Base-by-base conservation (phyloP, 148 eudicot genomes). In the Camellia japonica region DNA sequence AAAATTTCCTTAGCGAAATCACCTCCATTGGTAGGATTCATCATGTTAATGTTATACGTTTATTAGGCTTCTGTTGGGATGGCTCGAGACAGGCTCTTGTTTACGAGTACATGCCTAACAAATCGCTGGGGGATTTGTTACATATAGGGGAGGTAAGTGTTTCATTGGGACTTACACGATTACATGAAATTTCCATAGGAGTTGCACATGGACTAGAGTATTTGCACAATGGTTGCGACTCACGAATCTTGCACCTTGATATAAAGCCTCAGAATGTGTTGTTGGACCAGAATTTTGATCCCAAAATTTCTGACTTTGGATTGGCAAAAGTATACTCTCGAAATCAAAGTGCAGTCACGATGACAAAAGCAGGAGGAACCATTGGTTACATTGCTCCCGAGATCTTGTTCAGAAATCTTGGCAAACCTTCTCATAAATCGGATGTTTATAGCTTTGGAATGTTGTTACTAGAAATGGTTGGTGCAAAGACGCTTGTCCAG, bases 391-490 rank as follows among this genome's bases (percentile, higher is more conserved):
- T 77, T n/a, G 79, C 79, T 47, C 79, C 79, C 4, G 79, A 77
- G 60, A 9, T 78, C 4, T 78, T 78, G 64, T 2, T 66, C 64
- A 78, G 73, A 78, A 68, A 78, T 78, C n/a, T 78, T 14, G 80
- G 80, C 6, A 68, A 55, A 5, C 73, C 73, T 51, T 65, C 80
- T 7, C 8, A 68, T 23, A 78, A 78, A 67, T 68, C 80, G 0
- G 80, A 77, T 66, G 80, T 77, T 65, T 77, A 77, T 66, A 77
- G 80, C 49, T 77, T 77, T 67, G 80, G 80, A 4, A 78, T 78
- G 80, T 16, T 78, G 12, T 52, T 78, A 38, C 43, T 78, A 15
- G 80, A 68, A 23, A 78, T 78, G 63, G 64, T 55, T 30, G 80
- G 80, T 44, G 73, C 51, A 16, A 78, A 41, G 16, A 23, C 9